Evolutionary conservation across 1,139 yeast species (phyloP).

Genomic region (Geotrichum macrosporum): DNA sequence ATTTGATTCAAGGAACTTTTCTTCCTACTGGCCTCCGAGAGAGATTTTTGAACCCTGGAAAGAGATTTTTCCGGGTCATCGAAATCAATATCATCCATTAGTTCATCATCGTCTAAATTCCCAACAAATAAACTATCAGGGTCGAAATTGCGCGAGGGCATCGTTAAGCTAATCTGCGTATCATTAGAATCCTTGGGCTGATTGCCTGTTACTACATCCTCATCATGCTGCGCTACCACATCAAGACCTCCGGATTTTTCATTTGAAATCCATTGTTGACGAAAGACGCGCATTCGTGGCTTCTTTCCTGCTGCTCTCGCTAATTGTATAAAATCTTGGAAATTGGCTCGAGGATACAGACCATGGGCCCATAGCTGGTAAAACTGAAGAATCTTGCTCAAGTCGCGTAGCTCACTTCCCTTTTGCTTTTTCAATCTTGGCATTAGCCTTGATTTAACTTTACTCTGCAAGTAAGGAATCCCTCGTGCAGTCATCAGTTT

Average conservation of each 20-base stretch:
- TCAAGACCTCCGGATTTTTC: slow-evolving; percentile 26
- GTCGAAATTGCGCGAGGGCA: no score
- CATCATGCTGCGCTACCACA: slow-evolving; percentile 13
- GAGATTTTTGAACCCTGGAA: no score
- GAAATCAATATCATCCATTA: neutral
- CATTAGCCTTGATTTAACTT: slow-evolving; percentile 29
- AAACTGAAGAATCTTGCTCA: slow-evolving; percentile 51
- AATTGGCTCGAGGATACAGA: slow-evolving; percentile 71
- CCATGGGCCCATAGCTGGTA: slow-evolving; percentile 87
- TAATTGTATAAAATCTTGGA: slow-evolving; percentile 51
- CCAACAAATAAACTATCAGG: slow-evolving; percentile 10
- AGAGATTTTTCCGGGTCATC: neutral
- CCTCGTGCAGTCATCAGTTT: slow-evolving; percentile 37
- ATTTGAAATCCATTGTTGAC: slow-evolving; percentile 34
- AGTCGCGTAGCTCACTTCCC: slow-evolving; percentile 41
- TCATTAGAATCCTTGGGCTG: neutral
- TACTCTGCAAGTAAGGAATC: slow-evolving; percentile 33
- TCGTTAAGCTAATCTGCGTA: no score
- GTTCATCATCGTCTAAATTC: slow-evolving; percentile 1
- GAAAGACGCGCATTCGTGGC: slow-evolving; percentile 28
- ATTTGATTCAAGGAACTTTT: neutral
- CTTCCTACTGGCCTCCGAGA: slow-evolving; percentile 2
- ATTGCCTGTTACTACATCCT: neutral
- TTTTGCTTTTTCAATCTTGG: slow-evolving; percentile 36
- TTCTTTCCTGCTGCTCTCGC: slow-evolving; percentile 30